Base-by-base conservation (phyloP, 495 filamentous ascomycete genomes). In the Parathielavia appendiculata region DNA sequence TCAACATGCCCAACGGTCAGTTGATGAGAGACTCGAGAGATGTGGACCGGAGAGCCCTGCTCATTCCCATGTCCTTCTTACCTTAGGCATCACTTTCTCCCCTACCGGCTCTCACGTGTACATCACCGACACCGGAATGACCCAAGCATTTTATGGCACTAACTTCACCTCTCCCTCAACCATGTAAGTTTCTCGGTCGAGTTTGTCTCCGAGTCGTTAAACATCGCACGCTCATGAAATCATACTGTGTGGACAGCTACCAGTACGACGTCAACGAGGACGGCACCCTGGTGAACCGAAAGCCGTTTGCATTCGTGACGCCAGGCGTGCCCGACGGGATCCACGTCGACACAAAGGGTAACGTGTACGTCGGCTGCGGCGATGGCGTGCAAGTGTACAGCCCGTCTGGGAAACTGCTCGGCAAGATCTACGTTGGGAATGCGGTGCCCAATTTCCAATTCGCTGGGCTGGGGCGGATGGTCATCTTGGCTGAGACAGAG, bases 321-420 rank as follows among this genome's bases (percentile, higher is more conserved):
- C 63, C 63, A 0, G 81, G 82, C 1, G 73, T 81, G 5, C 81
- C 84, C 5, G 83, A 87, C 60, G 84, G 75, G 13, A 73, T 87
- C 47, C 84, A 86, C 61, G 74, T 73, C 59, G 83, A 87, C 65
- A 71, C 73, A 34, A 71, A 77, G 11, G 83, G 83, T 0, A 83
- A 85, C 58, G 78, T 87, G 6, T 87, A 85, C 59, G 71, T 76
- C 22, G 83, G 79, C 4, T 80, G 76, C 45, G 82, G 81, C 4
- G 83, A 85, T 59, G 83, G 84, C 23, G 73, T 86, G n/a, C 76
- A 85, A 47, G 79, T 87, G 5, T 87, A 75, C 73, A 82, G 78
- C 50, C 70, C 78, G 4, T 78, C 77, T 0, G 83, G 83, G 16
- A 77, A 73, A 6, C 72, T 85, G 4, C 65, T 87, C 5, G 84